Base-by-base conservation (phyloP, 108 stramenopile species). In the Skeletonema tropicum region DNA sequence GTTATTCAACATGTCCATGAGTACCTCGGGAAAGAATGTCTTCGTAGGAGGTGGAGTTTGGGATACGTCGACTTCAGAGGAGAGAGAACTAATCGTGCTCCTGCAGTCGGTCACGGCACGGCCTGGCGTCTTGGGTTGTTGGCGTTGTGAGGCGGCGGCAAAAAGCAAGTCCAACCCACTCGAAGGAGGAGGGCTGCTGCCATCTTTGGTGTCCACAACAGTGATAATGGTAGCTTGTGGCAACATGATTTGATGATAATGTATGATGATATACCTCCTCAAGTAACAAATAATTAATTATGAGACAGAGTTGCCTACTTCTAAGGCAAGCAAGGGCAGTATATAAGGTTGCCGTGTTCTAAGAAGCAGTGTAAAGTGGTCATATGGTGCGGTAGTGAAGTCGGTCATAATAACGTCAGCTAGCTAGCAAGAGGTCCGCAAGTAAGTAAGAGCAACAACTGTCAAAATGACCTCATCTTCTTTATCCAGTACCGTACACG, bases 151-250 rank as follows among this genome's bases (percentile, higher is more conserved):
- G 7, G 52, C 52, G 52, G 52, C 52, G 52, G 21, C 52, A 55
- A 55, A 55, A 23, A 55, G 52, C 21, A 55, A 55, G 52, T 55
- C 52, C 52, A 55, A 23, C 52, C 52, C 52, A 23, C 23, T 55
- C 10, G 52, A 21, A 23, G 52, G 19, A 55, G 52, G 52, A 23
- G 7, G 23, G 23, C 52, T 55, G 23, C 52, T 39, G 11, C 38
- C 38, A 39, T 39, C 52, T 23, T 55, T 55, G 3, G 52, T 55
- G 3, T n/a, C 15, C 42, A n/a, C 42, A 14, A 45, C 42, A n/a
- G 42, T 45, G 42, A 45, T n/a, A 5, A n/a, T n/a, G 15, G 42
- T 5, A n/a, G 42, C 42, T 45, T 45, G 42, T 2, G 42, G 42
- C 42, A 45, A 45, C 42, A 41, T 41, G 39, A 41, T 41, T 10